Conservation (phyloP, 768 basidiomycete species). For the Xerocomellus intermedius region DNA sequence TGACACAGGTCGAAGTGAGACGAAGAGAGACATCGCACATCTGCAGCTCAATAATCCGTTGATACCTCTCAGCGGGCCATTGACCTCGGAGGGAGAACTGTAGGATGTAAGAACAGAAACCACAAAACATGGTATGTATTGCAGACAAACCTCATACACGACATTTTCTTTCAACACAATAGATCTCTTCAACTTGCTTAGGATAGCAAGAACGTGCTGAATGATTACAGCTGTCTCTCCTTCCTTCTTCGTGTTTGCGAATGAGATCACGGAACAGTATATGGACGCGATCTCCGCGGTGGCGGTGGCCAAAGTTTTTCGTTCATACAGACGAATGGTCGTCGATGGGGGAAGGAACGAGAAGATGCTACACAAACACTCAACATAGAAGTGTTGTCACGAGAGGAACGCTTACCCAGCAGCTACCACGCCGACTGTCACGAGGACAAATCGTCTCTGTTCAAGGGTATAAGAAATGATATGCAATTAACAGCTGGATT, state of each 20-base stretch:
- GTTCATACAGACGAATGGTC: slow-evolving; percentile 72
- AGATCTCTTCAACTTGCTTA: slow-evolving; percentile 68
- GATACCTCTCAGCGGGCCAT: slow-evolving; percentile 82
- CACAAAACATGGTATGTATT: neutral
- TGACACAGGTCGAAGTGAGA: neutral
- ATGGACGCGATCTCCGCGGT: slow-evolving; percentile 64
- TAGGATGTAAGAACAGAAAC: neutral
- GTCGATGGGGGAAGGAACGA: slow-evolving; percentile 74
- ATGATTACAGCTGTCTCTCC: slow-evolving; percentile 55
- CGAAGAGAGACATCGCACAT: slow-evolving; percentile 41
- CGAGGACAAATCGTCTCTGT: slow-evolving; percentile 67
- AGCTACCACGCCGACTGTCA: slow-evolving; percentile 67
- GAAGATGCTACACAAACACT: slow-evolving; percentile 45
- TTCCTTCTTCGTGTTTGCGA: slow-evolving; percentile 55
- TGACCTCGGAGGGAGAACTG: slow-evolving; percentile 74
- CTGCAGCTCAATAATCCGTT: slow-evolving; percentile 64
- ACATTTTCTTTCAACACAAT: slow-evolving; percentile 55
- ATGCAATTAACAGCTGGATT: slow-evolving; percentile 6
- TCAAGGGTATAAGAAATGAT: neutral
- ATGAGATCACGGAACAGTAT: slow-evolving; percentile 76
- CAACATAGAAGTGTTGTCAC: neutral
- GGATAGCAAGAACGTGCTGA: slow-evolving; percentile 67
- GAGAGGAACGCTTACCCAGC: slow-evolving; percentile 56
- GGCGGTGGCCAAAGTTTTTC: slow-evolving; percentile 66
- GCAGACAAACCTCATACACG: slow-evolving; percentile 56